Evolutionary conservation across 208 protist species (phyloP), one percentile per base, ranked within the genome.

Genomic region (Porcisia deanei): DNA sequence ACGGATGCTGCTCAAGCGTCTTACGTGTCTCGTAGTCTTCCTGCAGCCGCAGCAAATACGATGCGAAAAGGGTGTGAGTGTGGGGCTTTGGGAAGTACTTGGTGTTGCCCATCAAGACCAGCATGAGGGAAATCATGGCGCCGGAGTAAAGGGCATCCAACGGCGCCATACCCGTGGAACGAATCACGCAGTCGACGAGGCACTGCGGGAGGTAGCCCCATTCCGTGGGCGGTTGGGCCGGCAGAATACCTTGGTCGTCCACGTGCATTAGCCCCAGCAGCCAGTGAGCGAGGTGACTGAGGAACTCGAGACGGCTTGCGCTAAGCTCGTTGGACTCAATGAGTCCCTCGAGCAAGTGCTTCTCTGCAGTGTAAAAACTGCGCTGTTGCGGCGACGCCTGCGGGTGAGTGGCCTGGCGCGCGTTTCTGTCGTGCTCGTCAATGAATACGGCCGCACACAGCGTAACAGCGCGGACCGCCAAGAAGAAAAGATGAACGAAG

Each of bases 91-190:
- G 91, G 69, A 97, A 97, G 83, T 94, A 96, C 45, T 73, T 60
- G 12, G 87, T 93, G 83, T 97, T 97, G 63, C 94, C 94, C 94
- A 97, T 97, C n/a, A 97, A 76, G 43, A 95, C 82, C 18, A 97
- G 75, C 91, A 95, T 94, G 52, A 97, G 88, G 5, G 87, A 86
- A 74, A 95, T 88, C 74, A 96, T 86, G 70, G 88, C 80, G 72
- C 90, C 84, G 0, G 90, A 79, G 73, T 84, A 85, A 59, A 91
- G 81, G 20, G 75, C 82, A 37, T 93, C 85, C 20, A 94, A 68
- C 41, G 80, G 80, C 8, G 88, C 82, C 72, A 96, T 77, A 73
- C 88, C 81, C 10, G 87, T 89, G 20, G 84, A 83, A 59, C 89
- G 84, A 39, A 97, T 89, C 16, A 94, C 88, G 39, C 81, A 80